Evolutionary conservation across 306 rosid species (phyloP).

Genomic region (Vicia villosa): DNA sequence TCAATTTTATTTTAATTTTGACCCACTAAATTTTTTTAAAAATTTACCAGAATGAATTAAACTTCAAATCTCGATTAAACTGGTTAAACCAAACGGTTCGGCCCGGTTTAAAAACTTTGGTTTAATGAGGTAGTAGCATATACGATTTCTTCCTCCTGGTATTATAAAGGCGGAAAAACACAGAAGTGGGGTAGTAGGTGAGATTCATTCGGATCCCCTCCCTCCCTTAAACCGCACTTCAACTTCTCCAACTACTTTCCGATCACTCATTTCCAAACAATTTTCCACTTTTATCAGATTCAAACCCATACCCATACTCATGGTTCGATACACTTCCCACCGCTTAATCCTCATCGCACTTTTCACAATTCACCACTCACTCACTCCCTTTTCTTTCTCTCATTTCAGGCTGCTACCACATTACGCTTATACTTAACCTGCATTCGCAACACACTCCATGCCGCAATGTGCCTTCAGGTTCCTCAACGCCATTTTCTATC

Average conservation of each 20-base stretch:
- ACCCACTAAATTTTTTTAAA: too few relatives aligned
- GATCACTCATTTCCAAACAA: too few relatives aligned
- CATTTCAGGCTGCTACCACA: constrained; percentile 56
- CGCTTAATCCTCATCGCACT: background rate
- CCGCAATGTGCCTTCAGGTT: constrained; percentile 97
- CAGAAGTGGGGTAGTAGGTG: background rate
- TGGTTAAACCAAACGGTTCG: too few relatives aligned
- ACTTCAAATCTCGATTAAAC: too few relatives aligned
- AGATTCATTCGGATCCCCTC: background rate
- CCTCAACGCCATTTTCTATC: background rate
- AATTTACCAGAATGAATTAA: too few relatives aligned
- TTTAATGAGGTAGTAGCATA: too few relatives aligned
- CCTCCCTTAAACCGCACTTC: background rate
- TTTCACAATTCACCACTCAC: background rate
- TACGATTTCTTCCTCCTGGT: background rate
- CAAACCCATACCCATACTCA: background rate
- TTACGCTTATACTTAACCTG: constrained; percentile 80
- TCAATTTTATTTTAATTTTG: too few relatives aligned
- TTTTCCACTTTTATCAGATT: constrained; percentile 1
- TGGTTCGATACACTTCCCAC: background rate
- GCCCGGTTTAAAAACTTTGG: too few relatives aligned
- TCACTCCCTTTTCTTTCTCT: background rate
- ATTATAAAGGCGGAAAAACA: background rate
- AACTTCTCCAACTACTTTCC: background rate
- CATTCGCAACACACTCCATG: constrained; percentile 89